Evolutionary conservation across 129 eudicot species (phyloP).

Genomic region (Dittrichia graveolens): DNA sequence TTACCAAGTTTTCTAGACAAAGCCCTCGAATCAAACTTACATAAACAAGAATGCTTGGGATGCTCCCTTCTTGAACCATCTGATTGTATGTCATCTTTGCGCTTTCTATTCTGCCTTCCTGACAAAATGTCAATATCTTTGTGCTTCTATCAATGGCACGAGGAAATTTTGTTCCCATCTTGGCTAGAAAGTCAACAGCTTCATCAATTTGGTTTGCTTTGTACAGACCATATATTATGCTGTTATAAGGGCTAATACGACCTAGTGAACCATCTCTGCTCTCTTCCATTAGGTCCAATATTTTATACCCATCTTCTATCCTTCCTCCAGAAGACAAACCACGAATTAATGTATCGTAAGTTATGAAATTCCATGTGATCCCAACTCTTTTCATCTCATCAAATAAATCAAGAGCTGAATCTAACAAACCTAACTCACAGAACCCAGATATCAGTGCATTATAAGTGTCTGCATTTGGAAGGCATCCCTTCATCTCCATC

Average conservation of each 20-base stretch:
- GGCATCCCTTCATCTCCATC: constrained; percentile 86
- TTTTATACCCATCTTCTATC: constrained; percentile 57
- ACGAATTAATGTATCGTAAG: constrained; percentile 60
- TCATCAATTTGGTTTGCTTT: constrained; percentile 44
- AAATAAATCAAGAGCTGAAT: constrained; percentile 69
- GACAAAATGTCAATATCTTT: constrained; percentile 39
- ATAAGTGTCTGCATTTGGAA: constrained; percentile 76
- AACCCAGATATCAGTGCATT: constrained; percentile 65
- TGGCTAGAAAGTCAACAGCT: constrained; percentile 50
- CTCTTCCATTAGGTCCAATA: constrained; percentile 71
- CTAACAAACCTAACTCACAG: constrained; percentile 55
- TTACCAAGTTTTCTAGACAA: constrained; percentile 35
- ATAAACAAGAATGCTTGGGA: constrained; percentile 54
- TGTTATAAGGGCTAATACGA: constrained; percentile 62
- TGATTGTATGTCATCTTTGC: constrained; percentile 47
- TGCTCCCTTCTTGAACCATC: constrained; percentile 48
- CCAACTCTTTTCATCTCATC: constrained; percentile 71
- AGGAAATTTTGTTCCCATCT: constrained; percentile 56
- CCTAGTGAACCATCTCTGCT: constrained; percentile 34
- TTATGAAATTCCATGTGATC: constrained; percentile 46
- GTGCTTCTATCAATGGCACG: constrained; percentile 47
- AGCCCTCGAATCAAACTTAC: constrained; percentile 43
- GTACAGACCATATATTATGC: constrained; percentile 66
- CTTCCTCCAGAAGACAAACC: constrained; percentile 79
- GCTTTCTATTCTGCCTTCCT: constrained; percentile 40